Evolutionary conservation across 2,329 filamentous ascomycete species (phyloP), one percentile per base, ranked within the genome.

Genomic region (Diaporthe humulicola): DNA sequence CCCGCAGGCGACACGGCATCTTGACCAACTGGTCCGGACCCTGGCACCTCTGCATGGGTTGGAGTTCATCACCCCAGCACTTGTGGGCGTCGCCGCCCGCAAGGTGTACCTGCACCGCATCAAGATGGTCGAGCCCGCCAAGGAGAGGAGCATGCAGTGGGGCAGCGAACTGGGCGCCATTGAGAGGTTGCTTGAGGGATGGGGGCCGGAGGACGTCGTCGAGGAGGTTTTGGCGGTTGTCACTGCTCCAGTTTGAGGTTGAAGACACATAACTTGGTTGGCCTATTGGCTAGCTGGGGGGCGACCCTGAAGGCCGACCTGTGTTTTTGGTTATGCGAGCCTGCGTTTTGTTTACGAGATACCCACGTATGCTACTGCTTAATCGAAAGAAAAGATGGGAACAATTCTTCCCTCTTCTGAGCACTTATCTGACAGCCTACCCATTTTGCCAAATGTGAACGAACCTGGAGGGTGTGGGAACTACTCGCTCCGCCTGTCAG

Each of bases 51-150:
- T 99, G 25, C 96, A 98, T 82, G 90, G 91, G 0, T 86, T 98
- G 22, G 89, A 93, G 79, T 98, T 93, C 82, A 92, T 95, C 7
- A 95, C 96, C 0, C 96, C 97, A 0, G 94, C 95, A 1, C 89
- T 98, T 36, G 93, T 98, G 28, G 91, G 89, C 10, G 87, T 99
- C 60, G 97, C 97, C 7, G 92, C 93, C 2, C 91, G 91, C 76
- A 98, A 98, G 85, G 90, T 98, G 33, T 99, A 98, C 81, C 88
- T 93, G 25, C 97, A 99, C 84, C 92, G 95, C 12, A 91, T 99
- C 42, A 84, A 90, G 19, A 89, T 98, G 73, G 91, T 93, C 0
- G 84, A 85, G 1, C 89, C 94, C 1, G 89, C 91, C 76, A 90
- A 92, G 74, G 97, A 98, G 85, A 89, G 95, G 64, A 98, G 95